Evolutionary conservation across 768 basidiomycete genomes (phyloP), one percentile per base, ranked within the genome.

Genomic region (Pulveroboletus frians): DNA sequence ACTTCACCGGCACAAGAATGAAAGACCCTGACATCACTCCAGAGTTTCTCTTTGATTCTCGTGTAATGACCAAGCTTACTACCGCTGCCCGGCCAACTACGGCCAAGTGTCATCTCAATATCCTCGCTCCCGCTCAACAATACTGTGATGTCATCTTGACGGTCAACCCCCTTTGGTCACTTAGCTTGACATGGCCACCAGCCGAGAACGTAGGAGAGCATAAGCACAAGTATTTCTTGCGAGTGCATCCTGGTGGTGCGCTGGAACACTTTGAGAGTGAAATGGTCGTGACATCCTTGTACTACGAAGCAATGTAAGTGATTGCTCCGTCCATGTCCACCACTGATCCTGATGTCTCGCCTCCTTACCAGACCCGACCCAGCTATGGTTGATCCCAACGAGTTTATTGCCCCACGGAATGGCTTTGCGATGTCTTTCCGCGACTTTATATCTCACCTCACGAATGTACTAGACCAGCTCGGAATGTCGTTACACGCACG

Each of bases 231-330:
- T 91, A 86, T 61, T 91, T 90, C 67, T 57, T 91, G 50, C 78
- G 88, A 34, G 86, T 85, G 9, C 84, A 90, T 65, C 89, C 90
- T 38, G 88, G 88, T 34, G 90, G 90, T 56, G 88, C 85, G 0
- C 69, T 92, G 41, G 90, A 92, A 61, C 89, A 92, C 65, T 92
- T 91, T 54, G 86, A 88, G 59, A 85, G 81, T 51, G 81, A 86
- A 65, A 83, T 84, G 71, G 85, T 85, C 18, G 74, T 85, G 1
- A 91, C 88, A 9, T 78, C 87, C 9, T 60, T 92, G 44, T 92
- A 91, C 69, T 92, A 92, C 58, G 90, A 92, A 71, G 90, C 85
- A 21, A 69, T 85, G 90, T 88, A 66, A 63, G 87, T 73, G 20
- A 50, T 26, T 38, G 18, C 38, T 39, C 8, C 7, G 17, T 23